Evolutionary conservation across 176 grass and related monocot genomes (phyloP).

Genomic region (Carex parvula): DNA sequence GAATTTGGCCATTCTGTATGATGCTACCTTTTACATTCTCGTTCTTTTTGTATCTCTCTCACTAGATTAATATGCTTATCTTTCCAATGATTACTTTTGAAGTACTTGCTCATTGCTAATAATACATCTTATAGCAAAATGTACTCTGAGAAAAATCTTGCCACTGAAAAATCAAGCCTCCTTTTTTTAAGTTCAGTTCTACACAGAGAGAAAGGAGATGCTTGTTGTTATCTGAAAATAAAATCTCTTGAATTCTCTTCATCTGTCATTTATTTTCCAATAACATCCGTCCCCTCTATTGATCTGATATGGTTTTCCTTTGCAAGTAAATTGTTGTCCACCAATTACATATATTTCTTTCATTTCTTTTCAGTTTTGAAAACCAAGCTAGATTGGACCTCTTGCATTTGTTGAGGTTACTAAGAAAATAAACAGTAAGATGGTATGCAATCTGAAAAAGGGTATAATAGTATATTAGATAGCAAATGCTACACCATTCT

Average conservation of each 20-base stretch:
- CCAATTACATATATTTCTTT: background rate
- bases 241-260: background rate
- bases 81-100: conserved; percentile 18
- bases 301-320: background rate
- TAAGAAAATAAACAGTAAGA: conserved; percentile 6
- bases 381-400: background rate
- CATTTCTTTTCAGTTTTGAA: conserved; percentile 6
- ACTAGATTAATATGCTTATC: conserved; percentile 12
- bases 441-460: background rate
- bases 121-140: conserved; percentile 2
- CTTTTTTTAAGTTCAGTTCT: background rate
- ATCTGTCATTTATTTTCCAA: background rate
- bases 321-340: background rate
- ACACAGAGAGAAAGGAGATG: background rate
- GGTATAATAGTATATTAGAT: background rate
- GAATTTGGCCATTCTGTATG: conserved; percentile 53
- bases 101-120: background rate
- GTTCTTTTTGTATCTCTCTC: background rate
- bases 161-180: background rate
- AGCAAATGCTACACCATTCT: background rate
- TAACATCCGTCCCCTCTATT: background rate
- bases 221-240: background rate
- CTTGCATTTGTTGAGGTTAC: background rate
- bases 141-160: background rate
- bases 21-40: conserved; percentile 1